Evolutionary conservation across 129 eudicot species (phyloP).

Genomic region (Artemisia annua): DNA sequence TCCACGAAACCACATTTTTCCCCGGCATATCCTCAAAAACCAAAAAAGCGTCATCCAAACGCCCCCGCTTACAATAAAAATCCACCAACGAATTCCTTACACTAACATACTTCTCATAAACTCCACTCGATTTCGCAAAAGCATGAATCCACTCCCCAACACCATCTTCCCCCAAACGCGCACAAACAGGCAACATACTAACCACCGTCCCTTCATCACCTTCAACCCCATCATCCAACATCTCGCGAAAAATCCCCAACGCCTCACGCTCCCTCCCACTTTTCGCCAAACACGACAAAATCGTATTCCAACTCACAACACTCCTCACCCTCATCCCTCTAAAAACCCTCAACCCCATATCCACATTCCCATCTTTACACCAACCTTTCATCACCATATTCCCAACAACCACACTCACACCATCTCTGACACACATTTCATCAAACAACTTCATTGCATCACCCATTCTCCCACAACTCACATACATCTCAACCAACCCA

Average conservation of each 20-base stretch:
- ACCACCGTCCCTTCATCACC: conserved; percentile 81
- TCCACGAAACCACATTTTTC: conserved; percentile 78
- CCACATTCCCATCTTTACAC: conserved; percentile 54
- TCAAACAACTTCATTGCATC: conserved; percentile 75
- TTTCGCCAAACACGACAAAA: conserved; percentile 60
- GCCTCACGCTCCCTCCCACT: conserved; percentile 63
- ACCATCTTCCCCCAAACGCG: conserved; percentile 57
- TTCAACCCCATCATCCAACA: conserved; percentile 51
- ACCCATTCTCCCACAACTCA: conserved; percentile 47
- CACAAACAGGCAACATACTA: conserved; percentile 66
- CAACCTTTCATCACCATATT: no score
- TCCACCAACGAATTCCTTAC: conserved; percentile 73
- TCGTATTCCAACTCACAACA: conserved; percentile 74
- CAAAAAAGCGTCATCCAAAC: conserved; percentile 43
- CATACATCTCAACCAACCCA: conserved; percentile 60
- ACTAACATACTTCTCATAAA: conserved; percentile 43
- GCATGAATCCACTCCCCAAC: conserved; percentile 58
- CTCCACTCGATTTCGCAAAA: conserved; percentile 51
- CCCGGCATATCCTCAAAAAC: conserved; percentile 59
- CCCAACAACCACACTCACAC: conserved; percentile 52
- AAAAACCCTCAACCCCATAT: conserved; percentile 57
- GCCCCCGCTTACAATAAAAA: conserved; percentile 73
- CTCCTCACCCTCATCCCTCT: conserved; percentile 61
- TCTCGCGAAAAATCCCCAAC: conserved; percentile 54
- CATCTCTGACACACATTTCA: conserved; percentile 75